Percentiles rank a stretch among this genome's conserved stretches.
Evolutionary conservation across 148 eudicot species (phyloP).

Genomic region (Nepenthes gracilis): DNA sequence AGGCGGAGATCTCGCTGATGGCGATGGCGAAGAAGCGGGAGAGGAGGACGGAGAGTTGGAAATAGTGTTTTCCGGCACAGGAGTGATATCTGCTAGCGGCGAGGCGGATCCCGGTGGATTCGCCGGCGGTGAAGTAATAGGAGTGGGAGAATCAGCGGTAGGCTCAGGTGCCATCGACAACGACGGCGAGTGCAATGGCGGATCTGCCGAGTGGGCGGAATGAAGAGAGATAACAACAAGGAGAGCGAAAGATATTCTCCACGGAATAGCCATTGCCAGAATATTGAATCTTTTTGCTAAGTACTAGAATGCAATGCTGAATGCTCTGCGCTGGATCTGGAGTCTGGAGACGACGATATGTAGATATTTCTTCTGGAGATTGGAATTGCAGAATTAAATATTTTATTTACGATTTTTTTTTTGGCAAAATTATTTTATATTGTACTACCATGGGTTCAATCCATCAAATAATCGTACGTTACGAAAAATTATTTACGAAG

Average conservation of each 20-base stretch:
- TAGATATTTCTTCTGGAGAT: too few species aligned
- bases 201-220: slow-evolving; percentile 7
- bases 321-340: too few species aligned
- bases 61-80: background rate
- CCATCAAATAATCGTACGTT: too few species aligned
- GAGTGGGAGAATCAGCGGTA: slow-evolving; percentile 1
- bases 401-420: too few species aligned
- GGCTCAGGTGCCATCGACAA: slow-evolving; percentile 12
- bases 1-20: slow-evolving; percentile 2
- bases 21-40: slow-evolving; percentile 6
- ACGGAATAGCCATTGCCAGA: slow-evolving; percentile 12
- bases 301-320: too few species aligned
- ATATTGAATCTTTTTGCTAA: too few species aligned
- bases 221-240: slow-evolving; percentile 9
- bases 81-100: slow-evolving; percentile 1
- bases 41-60: background rate
- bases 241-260: background rate
- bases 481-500: too few species aligned
- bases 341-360: too few species aligned
- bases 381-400: too few species aligned
- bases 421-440: too few species aligned
- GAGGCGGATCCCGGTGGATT: slow-evolving; percentile 10
- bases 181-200: slow-evolving; percentile 8
- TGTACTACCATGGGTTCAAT: too few species aligned
- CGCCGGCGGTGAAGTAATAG: slow-evolving; percentile 17